These are phyloP conservation scores for Globisporangium perplexum DNA, from an alignment of 352 stramenopile species.

Conservation along the genomic window DNA sequence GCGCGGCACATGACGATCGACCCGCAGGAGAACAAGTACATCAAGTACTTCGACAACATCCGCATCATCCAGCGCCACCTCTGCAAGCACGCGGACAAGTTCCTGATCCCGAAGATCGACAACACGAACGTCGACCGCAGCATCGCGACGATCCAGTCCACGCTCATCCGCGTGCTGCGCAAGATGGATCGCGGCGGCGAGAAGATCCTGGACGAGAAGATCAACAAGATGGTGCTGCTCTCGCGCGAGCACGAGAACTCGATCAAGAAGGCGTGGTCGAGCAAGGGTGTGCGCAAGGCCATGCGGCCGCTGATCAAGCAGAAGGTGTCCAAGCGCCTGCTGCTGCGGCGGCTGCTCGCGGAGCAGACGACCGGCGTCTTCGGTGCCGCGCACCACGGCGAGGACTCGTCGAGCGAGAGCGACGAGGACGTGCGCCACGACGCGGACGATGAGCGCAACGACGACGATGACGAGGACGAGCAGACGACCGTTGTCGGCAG, in stretches of 20 bases:
- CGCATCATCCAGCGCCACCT: conserved; percentile 84
- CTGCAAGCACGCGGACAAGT: conserved; percentile 81
- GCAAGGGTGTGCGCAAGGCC: conserved; percentile 79
- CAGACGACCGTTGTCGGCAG: conserved; percentile 77
- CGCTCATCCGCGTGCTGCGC: conserved; percentile 73
- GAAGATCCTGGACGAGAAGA: conserved; percentile 65
- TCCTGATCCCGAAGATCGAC: conserved; percentile 86
- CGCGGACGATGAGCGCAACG: conserved; percentile 32
- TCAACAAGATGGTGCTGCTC: conserved; percentile 80
- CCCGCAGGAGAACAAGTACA: conserved; percentile 88
- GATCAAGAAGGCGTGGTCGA: conserved; percentile 86
- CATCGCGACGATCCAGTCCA: conserved; percentile 83
- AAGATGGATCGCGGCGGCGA: conserved; percentile 76
- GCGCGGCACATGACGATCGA: conserved; percentile 87
- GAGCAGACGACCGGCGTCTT: conserved; percentile 52
- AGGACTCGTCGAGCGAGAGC: conserved; percentile 65
- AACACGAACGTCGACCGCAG: conserved; percentile 87
- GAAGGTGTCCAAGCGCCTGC: conserved; percentile 76
- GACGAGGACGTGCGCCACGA: conserved; percentile 60
- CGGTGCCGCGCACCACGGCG: conserved; percentile 26
- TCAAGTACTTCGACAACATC: conserved; percentile 90
- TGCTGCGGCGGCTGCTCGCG: conserved; percentile 67
- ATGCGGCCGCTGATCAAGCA: conserved; percentile 86
- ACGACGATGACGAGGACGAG: conserved; percentile 49
- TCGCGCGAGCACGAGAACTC: conserved; percentile 84